Evolutionary conservation across 2,329 filamentous ascomycete genomes (phyloP).

Genomic region (Penicillium occitanis): DNA sequence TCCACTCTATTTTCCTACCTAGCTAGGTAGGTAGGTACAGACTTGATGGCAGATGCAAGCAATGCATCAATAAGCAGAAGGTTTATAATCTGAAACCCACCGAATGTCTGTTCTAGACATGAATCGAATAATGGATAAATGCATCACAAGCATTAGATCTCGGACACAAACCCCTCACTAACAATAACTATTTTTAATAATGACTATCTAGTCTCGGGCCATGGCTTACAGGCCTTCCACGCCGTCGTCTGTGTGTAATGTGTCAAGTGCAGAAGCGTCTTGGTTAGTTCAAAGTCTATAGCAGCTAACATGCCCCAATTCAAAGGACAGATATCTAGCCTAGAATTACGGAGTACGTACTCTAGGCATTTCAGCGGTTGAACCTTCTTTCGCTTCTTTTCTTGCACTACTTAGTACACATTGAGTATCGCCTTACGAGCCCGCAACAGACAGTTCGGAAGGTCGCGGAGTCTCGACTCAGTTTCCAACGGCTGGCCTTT

Average conservation of each 20-base stretch:
- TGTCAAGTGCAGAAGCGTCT: slow-evolving; percentile 10
- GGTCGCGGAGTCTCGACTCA: slow-evolving; percentile 5
- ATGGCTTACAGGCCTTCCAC: slow-evolving; percentile 4
- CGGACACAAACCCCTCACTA: neutral
- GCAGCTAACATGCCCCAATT: neutral
- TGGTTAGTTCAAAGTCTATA: slow-evolving; percentile 7
- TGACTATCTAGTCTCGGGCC: neutral
- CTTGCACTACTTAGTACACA: neutral
- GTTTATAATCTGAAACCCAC: neutral
- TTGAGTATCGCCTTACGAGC: neutral
- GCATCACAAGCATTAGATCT: neutral
- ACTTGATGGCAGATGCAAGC: neutral
- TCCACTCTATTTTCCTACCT: neutral
- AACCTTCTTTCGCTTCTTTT: neutral
- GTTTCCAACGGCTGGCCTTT: neutral
- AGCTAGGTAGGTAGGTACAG: slow-evolving; percentile 6
- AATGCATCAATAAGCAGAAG: neutral
- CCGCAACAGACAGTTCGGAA: neutral
- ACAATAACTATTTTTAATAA: neutral
- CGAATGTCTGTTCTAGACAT: neutral
- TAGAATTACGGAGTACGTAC: neutral
- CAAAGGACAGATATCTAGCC: neutral
- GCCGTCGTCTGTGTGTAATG: slow-evolving; percentile 9
- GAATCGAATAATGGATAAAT: neutral
- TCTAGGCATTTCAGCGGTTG: neutral